Base-by-base conservation (phyloP, 805 yeast genomes). In the Kazachstania kunashirensis region DNA sequence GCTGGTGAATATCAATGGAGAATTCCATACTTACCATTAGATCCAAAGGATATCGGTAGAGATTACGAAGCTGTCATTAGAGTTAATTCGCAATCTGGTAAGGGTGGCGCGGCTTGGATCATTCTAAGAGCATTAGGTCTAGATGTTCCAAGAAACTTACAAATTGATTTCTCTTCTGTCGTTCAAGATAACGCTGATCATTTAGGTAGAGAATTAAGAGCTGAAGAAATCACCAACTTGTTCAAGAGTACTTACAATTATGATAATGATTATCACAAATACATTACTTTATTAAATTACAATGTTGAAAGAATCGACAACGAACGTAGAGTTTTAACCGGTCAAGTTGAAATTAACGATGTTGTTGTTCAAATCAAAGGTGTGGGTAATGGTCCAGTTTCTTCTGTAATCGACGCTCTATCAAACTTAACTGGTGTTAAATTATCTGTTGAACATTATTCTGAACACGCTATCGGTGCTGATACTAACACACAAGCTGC, bases 61-160 rank as follows among this genome's bases (percentile, higher is more conserved):
- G 80, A 80, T n/a, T 84, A 84, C 63, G 94, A 84, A 61, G 92
- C 94, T n/a, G 82, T 84, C 38, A 83, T 83, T 49, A 75, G 94
- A 54, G 92, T 83, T 57, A 83, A 83, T 62, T 82, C 92, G 10
- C 94, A 83, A 62, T 74, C 84, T 18, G 94, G 94, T 43, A 83
- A 83, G 62, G 94, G 94, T 51, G 94, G 94, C 47, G 81, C 89
- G 9, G 84, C 94, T 5, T 83, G 94, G 92, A 79, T 84, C 46
- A 79, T 83, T 52, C 67, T 83, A 53, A 70, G 84, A 46, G 71
- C 73, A 46, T 68, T 84, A 58, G 89, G 79, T 50, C 71, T 83
- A 40, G 94, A 83, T 55, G 70, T 84, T 48, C 94, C 94, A 29
- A 73, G 89, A 57, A 81, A 80, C 27, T 65, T 83, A 53, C 94